phyloP scores from a whole-genome alignment of 2,329 filamentous ascomycete species.

The Pseudogymnoascus sp. region DNA sequence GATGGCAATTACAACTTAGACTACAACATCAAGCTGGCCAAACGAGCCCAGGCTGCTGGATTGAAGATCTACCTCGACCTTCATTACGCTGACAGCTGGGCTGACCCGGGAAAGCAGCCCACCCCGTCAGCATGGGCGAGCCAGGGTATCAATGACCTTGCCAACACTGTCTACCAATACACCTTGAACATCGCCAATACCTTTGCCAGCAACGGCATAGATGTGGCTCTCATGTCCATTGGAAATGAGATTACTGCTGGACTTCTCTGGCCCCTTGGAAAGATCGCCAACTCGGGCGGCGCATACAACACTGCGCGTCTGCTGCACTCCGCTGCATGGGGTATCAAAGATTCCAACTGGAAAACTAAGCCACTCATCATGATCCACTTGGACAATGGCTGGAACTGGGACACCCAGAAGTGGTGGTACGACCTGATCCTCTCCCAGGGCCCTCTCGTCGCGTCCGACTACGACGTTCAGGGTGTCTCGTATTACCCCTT shows the following conservation, averaged over 20 bases:
- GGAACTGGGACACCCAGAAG: slow-evolving; percentile 57
- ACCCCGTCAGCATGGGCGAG: slow-evolving; percentile 57
- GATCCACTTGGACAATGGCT: slow-evolving; percentile 70
- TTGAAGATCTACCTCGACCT: slow-evolving; percentile 51
- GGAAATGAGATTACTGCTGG: slow-evolving; percentile 66
- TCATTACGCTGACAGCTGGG: slow-evolving; percentile 63
- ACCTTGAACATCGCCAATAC: slow-evolving; percentile 52
- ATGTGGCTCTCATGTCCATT: slow-evolving; percentile 56
- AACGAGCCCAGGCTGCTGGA: slow-evolving; percentile 53
- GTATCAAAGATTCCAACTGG: slow-evolving; percentile 54
- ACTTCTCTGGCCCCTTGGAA: slow-evolving; percentile 57
- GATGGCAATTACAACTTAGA: slow-evolving; percentile 58
- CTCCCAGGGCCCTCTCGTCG: slow-evolving; percentile 38
- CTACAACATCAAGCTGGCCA: slow-evolving; percentile 62
- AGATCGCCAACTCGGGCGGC: slow-evolving; percentile 32
- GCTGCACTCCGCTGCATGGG: slow-evolving; percentile 54
- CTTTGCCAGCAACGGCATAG: slow-evolving; percentile 47
- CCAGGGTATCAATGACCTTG: slow-evolving; percentile 43
- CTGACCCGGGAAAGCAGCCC: slow-evolving; percentile 45
- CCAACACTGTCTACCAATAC: slow-evolving; percentile 60
- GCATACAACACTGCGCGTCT: slow-evolving; percentile 54
- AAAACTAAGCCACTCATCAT: slow-evolving; percentile 55
- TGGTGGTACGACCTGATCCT: slow-evolving; percentile 56
- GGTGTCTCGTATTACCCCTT: slow-evolving; percentile 69
- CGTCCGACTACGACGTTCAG: slow-evolving; percentile 59